These are phyloP conservation scores for Phytophthora fragariaefolia DNA, from an alignment of 352 stramenopile species.

Conservation along the genomic window DNA sequence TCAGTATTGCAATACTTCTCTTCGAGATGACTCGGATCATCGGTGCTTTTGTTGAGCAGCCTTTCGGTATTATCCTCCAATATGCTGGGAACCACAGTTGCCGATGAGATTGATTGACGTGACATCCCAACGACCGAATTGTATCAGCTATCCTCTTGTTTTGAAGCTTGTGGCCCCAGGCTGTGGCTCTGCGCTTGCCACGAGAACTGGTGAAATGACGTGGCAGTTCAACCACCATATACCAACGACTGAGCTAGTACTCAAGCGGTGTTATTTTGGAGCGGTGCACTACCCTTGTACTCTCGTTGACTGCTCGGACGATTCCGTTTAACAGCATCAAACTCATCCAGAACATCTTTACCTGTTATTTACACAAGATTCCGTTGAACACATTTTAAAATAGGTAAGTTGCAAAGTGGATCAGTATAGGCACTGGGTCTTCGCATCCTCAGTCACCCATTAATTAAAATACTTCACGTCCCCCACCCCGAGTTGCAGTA, in stretches of 20 bases:
- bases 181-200: not conserved
- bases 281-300: no score
- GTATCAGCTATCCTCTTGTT: not conserved
- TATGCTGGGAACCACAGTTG: not conserved
- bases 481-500: no score
- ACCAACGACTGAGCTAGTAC: no score
- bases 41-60: not conserved
- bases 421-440: no score
- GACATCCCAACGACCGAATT: not conserved
- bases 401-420: not conserved
- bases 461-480: no score
- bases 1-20: not conserved
- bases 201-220: not conserved
- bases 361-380: no score
- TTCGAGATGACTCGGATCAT: not conserved
- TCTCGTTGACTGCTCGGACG: no score
- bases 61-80: not conserved
- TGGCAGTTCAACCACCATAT: not conserved
- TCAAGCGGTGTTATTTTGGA: no score
- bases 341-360: no score
- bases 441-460: no score
- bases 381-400: no score
- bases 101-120: not conserved
- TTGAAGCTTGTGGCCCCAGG: no score
- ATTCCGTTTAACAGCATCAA: not conserved